Percentiles rank a stretch among this genome's conserved stretches.
phyloP scores from a whole-genome alignment of 352 stramenopile species.

The Thalassiosira hispida region DNA sequence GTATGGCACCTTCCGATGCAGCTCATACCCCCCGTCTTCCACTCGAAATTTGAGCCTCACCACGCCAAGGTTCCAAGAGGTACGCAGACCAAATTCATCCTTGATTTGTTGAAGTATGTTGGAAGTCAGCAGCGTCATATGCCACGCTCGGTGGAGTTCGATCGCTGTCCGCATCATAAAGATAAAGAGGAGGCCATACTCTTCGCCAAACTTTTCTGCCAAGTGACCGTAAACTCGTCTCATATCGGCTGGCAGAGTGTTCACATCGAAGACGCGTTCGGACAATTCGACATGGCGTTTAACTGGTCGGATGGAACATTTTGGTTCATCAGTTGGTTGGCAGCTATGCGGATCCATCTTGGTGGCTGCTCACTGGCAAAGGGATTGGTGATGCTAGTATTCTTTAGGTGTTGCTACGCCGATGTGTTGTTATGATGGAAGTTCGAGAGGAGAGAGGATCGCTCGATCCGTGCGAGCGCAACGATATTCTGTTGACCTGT shows the following conservation, averaged over 20 bases:
- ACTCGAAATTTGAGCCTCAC: constrained; percentile 53
- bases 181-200: constrained; percentile 54
- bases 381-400: too few species aligned
- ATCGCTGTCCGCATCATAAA: constrained; percentile 56
- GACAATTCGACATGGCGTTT: constrained; percentile 3
- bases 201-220: constrained; percentile 37
- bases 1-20: constrained; percentile 60
- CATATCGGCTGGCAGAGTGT: constrained; percentile 46
- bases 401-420: too few species aligned
- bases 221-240: constrained; percentile 40
- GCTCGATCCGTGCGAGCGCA: too few species aligned
- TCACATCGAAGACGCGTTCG: constrained; percentile 43
- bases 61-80: constrained; percentile 61
- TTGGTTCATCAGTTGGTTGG: too few species aligned
- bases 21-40: constrained; percentile 57
- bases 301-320: background rate
- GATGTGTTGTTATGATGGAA: too few species aligned
- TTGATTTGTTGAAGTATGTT: constrained; percentile 64
- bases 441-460: too few species aligned
- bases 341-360: too few species aligned
- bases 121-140: constrained; percentile 63
- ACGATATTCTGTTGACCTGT: too few species aligned
- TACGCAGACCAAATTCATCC: constrained; percentile 54
- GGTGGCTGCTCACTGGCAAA: too few species aligned
- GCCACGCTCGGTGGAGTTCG: constrained; percentile 60